Evolutionary conservation across 768 basidiomycete genomes (phyloP), one percentile per base, ranked within the genome.

Genomic region (Tremella yokohamensis): DNA sequence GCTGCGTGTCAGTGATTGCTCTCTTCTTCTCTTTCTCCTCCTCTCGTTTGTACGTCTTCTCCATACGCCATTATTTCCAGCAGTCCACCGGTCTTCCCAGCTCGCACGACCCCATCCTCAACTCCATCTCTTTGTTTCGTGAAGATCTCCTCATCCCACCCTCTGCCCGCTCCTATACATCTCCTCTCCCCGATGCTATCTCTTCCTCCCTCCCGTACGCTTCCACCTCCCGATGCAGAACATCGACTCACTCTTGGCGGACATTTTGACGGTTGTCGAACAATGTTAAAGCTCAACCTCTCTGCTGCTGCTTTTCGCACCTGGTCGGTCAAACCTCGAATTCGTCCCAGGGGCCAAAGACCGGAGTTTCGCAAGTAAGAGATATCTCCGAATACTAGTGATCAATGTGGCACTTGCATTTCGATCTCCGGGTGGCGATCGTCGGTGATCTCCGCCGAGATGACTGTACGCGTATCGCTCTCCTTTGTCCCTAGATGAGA

Each of bases 221-320:
- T 6, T 15, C 15, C 29, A 47, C 49, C 39, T 34, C 45, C 39
- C 26, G 48, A 16, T n/a, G 24, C 18, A 15, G 47, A 38, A 22
- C n/a, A 6, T 11, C 25, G 49, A 67, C 69, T 64, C 54, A 70
- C 69, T 56, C 58, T 70, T 70, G 60, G 68, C 68, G 61, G 69
- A 70, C 69, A 70, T 70, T 44, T 64, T 70, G 54, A 45, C 37
- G 64, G 40, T 38, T 53, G 42, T 61, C 54, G 40, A 44, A 42
- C 3, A 22, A 38, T 52, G 57, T 58, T 61, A 57, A 63, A 47
- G 63, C 60, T 50, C 61, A 20, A 49, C 11, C 29, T 34, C 29
- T 11, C 29, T 34, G 11, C 4, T 34, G 29, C 29, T 11, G 29
- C 29, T 34, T 34, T 34, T 34, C 29, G 29, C 29, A 34, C 29